Conservation (phyloP, 2,329 filamentous ascomycete species). For the Hypoxylon sp. region DNA sequence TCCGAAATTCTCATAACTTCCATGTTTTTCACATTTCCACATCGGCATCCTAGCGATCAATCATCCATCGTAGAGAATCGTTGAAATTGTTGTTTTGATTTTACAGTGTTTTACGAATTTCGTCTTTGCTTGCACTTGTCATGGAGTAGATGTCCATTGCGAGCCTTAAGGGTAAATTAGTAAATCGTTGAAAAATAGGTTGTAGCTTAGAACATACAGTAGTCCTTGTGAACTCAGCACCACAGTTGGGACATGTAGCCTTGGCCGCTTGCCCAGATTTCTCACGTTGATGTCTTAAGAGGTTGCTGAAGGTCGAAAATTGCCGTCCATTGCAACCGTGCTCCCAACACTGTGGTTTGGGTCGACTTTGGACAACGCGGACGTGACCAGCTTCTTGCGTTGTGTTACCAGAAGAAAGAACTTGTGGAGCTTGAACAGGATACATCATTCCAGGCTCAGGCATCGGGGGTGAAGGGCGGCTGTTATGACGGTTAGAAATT, state of each 20-base stretch:
- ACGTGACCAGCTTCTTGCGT: conserved; percentile 66
- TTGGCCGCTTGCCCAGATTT: conserved; percentile 93
- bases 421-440: conserved; percentile 56
- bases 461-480: conserved; percentile 59
- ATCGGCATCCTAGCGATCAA: conserved; percentile 34
- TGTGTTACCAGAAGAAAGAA: conserved; percentile 55
- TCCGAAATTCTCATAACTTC: conserved; percentile 30
- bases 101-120: conserved; percentile 55
- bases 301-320: conserved; percentile 96
- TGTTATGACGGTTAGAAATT: conserved; percentile 45
- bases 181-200: background rate
- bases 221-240: conserved; percentile 92
- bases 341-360: conserved; percentile 97
- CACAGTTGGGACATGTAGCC: conserved; percentile 90
- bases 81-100: conserved; percentile 31
- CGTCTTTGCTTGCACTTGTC: conserved; percentile 90
- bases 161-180: conserved; percentile 67
- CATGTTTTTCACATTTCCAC: conserved; percentile 34
- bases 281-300: conserved; percentile 91
- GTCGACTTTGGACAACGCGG: conserved; percentile 80
- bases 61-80: conserved; percentile 39
- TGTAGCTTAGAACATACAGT: conserved; percentile 56
- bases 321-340: conserved; percentile 96
- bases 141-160: conserved; percentile 87
- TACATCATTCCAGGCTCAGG: conserved; percentile 63